Percentiles rank a stretch among this genome's conserved stretches.
Evolutionary conservation across 768 basidiomycete genomes (phyloP).

Genomic region (Paxillus ammoniavirescens): DNA sequence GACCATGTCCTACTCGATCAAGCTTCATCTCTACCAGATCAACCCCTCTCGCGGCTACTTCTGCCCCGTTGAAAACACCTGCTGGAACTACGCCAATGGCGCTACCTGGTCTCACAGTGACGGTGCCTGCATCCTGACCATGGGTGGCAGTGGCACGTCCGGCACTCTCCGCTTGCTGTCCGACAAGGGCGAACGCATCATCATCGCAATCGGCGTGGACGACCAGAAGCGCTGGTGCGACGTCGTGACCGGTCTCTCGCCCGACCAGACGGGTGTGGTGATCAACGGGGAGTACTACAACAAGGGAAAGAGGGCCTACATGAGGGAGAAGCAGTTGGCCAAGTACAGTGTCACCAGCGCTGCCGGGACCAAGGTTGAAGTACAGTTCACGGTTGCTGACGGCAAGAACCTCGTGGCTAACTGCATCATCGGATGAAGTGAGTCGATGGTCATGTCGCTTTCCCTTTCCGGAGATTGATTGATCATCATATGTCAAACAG

Average conservation of each 20-base stretch:
- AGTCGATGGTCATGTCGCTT: too few relatives aligned
- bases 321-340: too few relatives aligned
- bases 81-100: conserved; percentile 33
- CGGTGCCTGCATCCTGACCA: conserved; percentile 28
- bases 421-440: too few relatives aligned
- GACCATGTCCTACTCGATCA: conserved; percentile 21
- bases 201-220: conserved; percentile 37
- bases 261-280: conserved; percentile 20
- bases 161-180: conserved; percentile 33
- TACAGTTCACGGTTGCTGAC: too few relatives aligned
- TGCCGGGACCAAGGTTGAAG: too few relatives aligned
- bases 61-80: conserved; percentile 33
- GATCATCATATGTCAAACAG: too few relatives aligned
- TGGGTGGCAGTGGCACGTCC: conserved; percentile 38
- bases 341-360: too few relatives aligned
- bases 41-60: conserved; percentile 19
- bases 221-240: conserved; percentile 38
- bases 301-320: neutral
- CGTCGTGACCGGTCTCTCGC: conserved; percentile 31
- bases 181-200: conserved; percentile 28
- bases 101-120: conserved; percentile 31
- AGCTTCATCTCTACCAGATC: conserved; percentile 15
- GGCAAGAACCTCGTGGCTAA: too few relatives aligned
- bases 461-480: too few relatives aligned
- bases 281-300: conserved; percentile 28